A percentile compares a stretch with the other conserved stretches of the same genome.
Evolutionary conservation across 1,284 basidiomycete genomes (phyloP).

Genomic region (Sporisorium scitamineum): DNA sequence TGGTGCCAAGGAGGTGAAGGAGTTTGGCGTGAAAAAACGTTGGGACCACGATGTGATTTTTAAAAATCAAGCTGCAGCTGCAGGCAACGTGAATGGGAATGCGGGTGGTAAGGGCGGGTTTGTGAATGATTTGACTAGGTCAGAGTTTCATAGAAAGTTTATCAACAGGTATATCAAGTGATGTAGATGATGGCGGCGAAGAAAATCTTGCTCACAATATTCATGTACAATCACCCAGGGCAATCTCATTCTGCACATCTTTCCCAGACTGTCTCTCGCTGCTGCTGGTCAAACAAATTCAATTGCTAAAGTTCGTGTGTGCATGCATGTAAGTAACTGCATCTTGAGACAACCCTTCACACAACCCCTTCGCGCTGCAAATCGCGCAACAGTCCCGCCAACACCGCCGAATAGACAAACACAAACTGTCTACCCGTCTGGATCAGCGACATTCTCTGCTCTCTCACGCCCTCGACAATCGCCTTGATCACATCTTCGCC

Average conservation of each 20-base stretch:
- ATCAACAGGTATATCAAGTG: constrained; percentile 64
- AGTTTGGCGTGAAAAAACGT: constrained; percentile 55
- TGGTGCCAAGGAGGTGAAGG: neutral
- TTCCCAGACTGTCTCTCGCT: neutral
- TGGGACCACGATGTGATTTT: constrained; percentile 69
- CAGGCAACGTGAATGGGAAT: neutral
- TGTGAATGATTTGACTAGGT: constrained; percentile 65
- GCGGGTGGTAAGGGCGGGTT: constrained; percentile 39
- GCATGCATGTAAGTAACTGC: too few species aligned
- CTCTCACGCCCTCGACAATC: constrained; percentile 51
- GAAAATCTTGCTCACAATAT: too few species aligned
- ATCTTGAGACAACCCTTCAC: neutral
- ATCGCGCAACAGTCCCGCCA: constrained; percentile 58
- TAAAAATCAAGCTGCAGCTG: constrained; percentile 61
- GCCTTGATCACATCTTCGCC: constrained; percentile 47
- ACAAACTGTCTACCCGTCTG: constrained; percentile 67
- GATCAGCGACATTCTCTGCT: constrained; percentile 67
- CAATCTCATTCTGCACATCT: neutral
- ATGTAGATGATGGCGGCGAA: neutral
- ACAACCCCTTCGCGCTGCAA: constrained; percentile 21
- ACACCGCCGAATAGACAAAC: constrained; percentile 63
- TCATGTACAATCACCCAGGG: too few species aligned
- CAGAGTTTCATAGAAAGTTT: constrained; percentile 67
- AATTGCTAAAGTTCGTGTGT: neutral
- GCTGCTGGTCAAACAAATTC: neutral